These are phyloP conservation scores for Rhodocollybia butyracea DNA, from an alignment of 768 basidiomycete genomes.

Conservation along the genomic window DNA sequence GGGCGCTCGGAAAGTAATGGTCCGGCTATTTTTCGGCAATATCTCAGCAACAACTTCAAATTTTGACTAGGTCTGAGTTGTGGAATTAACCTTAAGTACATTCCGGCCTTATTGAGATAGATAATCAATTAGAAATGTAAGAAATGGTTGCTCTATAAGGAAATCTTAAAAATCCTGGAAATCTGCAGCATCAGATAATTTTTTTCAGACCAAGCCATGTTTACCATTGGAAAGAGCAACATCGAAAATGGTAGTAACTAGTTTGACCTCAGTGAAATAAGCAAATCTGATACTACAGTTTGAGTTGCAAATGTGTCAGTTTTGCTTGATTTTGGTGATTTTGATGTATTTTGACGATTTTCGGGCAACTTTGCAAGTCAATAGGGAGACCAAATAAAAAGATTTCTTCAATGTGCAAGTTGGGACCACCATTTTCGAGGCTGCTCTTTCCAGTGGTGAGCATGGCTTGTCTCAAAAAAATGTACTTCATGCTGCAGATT, in stretches of 20 bases:
- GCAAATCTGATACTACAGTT: background rate
- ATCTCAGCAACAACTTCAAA: background rate
- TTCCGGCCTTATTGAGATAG: background rate
- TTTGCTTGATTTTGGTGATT: background rate
- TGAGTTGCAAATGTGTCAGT: background rate
- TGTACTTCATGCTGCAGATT: background rate
- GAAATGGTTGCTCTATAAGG: background rate
- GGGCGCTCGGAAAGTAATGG: no score
- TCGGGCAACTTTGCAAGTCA: no score
- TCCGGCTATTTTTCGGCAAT: no score
- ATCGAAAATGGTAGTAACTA: background rate
- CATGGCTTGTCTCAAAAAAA: background rate
- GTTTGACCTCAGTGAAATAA: background rate
- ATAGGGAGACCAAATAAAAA: no score
- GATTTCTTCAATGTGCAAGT: background rate
- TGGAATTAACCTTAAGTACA: background rate
- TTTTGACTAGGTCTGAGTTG: background rate
- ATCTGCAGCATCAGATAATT: background rate
- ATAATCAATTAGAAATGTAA: background rate
- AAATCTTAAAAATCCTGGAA: background rate
- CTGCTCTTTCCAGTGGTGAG: background rate
- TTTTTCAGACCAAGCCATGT: no score
- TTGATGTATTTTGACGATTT: no score
- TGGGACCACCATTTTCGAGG: background rate
- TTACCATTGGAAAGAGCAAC: no score